Base-by-base conservation (phyloP, 495 filamentous ascomycete species). In the Talaromyces trachyspermus region DNA sequence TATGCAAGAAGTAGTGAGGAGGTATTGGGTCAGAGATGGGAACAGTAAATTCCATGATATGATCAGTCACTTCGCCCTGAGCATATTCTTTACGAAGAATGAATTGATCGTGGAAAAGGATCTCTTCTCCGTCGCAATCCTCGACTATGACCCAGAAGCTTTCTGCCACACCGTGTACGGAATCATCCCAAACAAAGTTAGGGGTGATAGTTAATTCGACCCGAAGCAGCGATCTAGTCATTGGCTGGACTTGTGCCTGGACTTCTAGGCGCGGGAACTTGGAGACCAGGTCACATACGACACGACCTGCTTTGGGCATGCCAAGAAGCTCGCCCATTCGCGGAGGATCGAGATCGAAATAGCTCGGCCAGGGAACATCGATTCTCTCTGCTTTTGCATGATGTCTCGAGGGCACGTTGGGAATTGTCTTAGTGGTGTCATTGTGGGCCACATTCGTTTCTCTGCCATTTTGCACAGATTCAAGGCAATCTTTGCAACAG, bases 401-500 rank as follows among this genome's bases (percentile, higher is more conserved):
- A 99, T 86, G 49, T 99, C 94, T 25, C 77, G 67, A 10, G 89
- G 79, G 53, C 88, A 94, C 29, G 68, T 69, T 1, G 86, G 81
- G 60, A 96, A 97, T 57, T 99, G 92, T 30, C 94, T 76, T 7
- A 99, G 77, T 5, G 92, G 92, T 15, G 88, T 85, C 92, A 97
- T 97, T 17, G 90, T 95, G 5, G 89, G 90, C 92, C 92, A 99
- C 92, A 97, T 97, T 19, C 94, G 75, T 74, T 94, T 95, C 71
- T 99, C 92, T 2, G 91, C 91, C 90, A 95, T 97, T 69, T 99
- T 99, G 69, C 92, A 99, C 30, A 99, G 73, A 54, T 96, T 88
- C 25, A 99, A 75, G 4, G 94, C 89, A 49, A 83, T 86, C 69
- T 91, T 95, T 7, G 92, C 86, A 10, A 97, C 94, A 11, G 83